Base-by-base conservation (phyloP, 192 early-diverging fungal species). In the Phycomyces nitens region DNA sequence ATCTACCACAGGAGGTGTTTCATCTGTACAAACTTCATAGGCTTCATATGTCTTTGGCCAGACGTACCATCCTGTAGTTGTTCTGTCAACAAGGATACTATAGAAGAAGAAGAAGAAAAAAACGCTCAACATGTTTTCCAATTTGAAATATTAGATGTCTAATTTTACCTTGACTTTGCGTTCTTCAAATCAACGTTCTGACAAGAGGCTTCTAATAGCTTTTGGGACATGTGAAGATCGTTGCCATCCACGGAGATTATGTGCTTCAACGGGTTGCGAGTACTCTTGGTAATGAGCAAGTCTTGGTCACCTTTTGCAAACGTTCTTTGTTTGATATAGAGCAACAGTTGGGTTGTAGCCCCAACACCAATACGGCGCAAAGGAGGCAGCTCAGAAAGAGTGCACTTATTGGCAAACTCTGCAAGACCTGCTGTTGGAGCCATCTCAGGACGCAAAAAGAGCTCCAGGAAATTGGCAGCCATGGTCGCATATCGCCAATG, bases 401-500 rank as follows among this genome's bases (percentile, higher is more conserved):
- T 70, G 11, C 85, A 79, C 15, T 81, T 79, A 14, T 81, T 72
- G 18, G 82, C 74, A 41, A 91, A 86, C 27, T 71, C 60, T 0
- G 82, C 84, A 16, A 94, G 57, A 0, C 76, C 78, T 2, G 75
- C 64, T 9, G 84, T 80, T 5, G 84, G 76, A 5, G 86, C 75
- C 39, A 68, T 74, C 23, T 92, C 82, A 0, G 84, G 76, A 15
- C 86, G 75, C 58, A 89, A 73, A 18, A 87, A 72, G 21, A 90
- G 68, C 53, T 95, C 91, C 7, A 97, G 70, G 50, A 94, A 90
- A 55, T 86, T 91, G 51, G 89, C 81, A 6, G 88, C 80, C 83
- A 95, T 91, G 2, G 85, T 80, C 0, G 84, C 80, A 76, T 92
- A 92, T 12, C 92, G 84, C 92, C 94, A 93, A 29, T 93, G 94